Conservation (phyloP, 768 basidiomycete species). For the Tylopilus rubrobrunneus region DNA sequence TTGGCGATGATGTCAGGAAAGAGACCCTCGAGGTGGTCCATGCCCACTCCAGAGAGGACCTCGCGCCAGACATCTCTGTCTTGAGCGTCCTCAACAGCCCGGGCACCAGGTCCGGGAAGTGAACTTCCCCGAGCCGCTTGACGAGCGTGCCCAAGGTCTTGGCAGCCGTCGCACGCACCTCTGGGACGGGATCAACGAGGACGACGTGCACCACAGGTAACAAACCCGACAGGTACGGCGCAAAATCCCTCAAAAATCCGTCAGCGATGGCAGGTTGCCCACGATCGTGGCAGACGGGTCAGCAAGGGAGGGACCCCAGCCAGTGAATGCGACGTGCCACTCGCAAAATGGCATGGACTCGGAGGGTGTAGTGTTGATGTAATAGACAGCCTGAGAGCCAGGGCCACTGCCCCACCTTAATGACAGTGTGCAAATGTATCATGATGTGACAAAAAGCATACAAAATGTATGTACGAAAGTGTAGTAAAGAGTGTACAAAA, state of each 20-base stretch:
- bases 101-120: constrained; percentile 94
- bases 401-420: too few relatives aligned
- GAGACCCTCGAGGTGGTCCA: constrained; percentile 92
- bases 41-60: constrained; percentile 93
- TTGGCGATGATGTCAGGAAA: constrained; percentile 92
- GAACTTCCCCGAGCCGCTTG: constrained; percentile 88
- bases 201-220: constrained; percentile 92
- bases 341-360: too few relatives aligned
- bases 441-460: too few relatives aligned
- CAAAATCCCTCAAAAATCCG: constrained; percentile 88
- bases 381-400: too few relatives aligned
- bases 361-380: too few relatives aligned
- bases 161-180: constrained; percentile 94
- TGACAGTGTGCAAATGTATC: too few relatives aligned
- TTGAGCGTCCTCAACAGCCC: constrained; percentile 83
- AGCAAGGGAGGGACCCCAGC: too few relatives aligned
- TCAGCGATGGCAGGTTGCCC: constrained; percentile 91
- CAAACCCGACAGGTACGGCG: constrained; percentile 84
- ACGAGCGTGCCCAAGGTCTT: constrained; percentile 96
- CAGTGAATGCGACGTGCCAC: too few relatives aligned
- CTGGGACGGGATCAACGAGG: constrained; percentile 94
- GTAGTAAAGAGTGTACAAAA: too few relatives aligned
- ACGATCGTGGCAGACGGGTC: too few relatives aligned
- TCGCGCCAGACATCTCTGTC: constrained; percentile 91
- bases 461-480: too few relatives aligned